These are phyloP conservation scores for Rhizophora mangle DNA, from an alignment of 345 rosid species.

Conservation along the genomic window DNA sequence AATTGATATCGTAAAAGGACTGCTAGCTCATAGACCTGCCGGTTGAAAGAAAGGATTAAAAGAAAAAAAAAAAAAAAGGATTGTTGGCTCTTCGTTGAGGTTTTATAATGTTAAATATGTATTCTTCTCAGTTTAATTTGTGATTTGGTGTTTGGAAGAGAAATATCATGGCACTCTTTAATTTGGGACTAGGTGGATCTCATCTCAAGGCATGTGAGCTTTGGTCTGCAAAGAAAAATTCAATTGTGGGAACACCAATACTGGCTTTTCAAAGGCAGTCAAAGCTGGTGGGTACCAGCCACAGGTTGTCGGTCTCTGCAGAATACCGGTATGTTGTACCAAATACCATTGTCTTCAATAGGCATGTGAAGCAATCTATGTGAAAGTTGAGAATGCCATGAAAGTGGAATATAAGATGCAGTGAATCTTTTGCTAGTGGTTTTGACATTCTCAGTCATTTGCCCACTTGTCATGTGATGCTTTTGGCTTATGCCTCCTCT, in stretches of 20 bases:
- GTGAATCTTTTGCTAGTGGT: too few species aligned
- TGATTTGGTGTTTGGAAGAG: too few species aligned
- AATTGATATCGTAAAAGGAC: too few species aligned
- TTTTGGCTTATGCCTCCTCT: too few species aligned
- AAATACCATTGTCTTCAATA: not conserved
- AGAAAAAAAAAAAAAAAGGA: too few species aligned
- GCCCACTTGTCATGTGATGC: too few species aligned
- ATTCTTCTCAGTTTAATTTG: too few species aligned
- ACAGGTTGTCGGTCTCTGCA: slow-evolving; percentile 48
- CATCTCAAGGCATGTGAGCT: slow-evolving; percentile 36
- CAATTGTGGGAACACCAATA: slow-evolving; percentile 34
- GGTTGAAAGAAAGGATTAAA: too few species aligned
- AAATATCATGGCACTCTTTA: not conserved
- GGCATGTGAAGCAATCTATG: not conserved
- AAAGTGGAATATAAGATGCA: not conserved
- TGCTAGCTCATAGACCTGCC: too few species aligned
- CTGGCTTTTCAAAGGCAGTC: slow-evolving; percentile 42
- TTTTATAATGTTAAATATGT: too few species aligned
- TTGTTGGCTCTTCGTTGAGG: too few species aligned
- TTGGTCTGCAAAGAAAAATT: slow-evolving; percentile 37
- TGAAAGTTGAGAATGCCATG: not conserved
- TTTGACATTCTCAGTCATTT: too few species aligned
- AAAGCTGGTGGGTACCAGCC: slow-evolving; percentile 20
- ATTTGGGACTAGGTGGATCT: slow-evolving; percentile 38
- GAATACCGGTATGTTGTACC: slow-evolving; percentile 44